Evolutionary conservation across 2,329 filamentous ascomycete genomes (phyloP).

Genomic region (Sclerotinia subarctica): DNA sequence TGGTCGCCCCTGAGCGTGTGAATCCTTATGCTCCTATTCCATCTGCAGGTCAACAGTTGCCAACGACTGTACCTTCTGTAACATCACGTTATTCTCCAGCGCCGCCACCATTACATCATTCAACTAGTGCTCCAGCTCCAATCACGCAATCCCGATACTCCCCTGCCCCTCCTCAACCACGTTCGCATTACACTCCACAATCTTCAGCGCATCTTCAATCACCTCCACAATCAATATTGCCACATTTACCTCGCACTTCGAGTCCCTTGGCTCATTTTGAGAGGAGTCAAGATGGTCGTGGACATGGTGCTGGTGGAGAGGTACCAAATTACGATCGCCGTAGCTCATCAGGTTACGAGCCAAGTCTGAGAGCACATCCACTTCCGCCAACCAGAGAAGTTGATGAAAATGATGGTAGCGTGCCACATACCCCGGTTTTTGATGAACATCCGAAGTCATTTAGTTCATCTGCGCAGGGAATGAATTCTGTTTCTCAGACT

Average conservation of each 20-base stretch:
- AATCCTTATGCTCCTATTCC: constrained; percentile 38
- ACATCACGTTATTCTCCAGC: constrained; percentile 60
- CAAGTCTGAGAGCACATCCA: constrained; percentile 48
- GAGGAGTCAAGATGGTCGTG: constrained; percentile 37
- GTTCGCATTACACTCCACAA: constrained; percentile 33
- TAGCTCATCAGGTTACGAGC: constrained; percentile 53
- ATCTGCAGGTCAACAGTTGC: constrained; percentile 20
- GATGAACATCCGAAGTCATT: constrained; percentile 27
- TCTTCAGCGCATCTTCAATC: constrained; percentile 36
- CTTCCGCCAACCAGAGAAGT: constrained; percentile 61
- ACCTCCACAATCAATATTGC: constrained; percentile 45
- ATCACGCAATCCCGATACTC: constrained; percentile 38
- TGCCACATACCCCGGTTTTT: constrained; percentile 31
- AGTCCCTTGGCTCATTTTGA: constrained; percentile 64
- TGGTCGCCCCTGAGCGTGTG: constrained; percentile 37
- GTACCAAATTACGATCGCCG: constrained; percentile 46
- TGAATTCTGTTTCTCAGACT: constrained; percentile 44
- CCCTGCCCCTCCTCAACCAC: constrained; percentile 41
- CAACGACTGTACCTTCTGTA: constrained; percentile 34
- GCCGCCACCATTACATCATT: constrained; percentile 44
- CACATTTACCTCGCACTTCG: constrained; percentile 62
- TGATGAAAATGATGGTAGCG: constrained; percentile 52
- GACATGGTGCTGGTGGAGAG: constrained; percentile 38
- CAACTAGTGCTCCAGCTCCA: constrained; percentile 42
- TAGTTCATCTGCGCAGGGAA: constrained; percentile 37